These are phyloP conservation scores for Aspergillus diversus DNA, from an alignment of 495 filamentous ascomycete genomes.

Conservation along the genomic window DNA sequence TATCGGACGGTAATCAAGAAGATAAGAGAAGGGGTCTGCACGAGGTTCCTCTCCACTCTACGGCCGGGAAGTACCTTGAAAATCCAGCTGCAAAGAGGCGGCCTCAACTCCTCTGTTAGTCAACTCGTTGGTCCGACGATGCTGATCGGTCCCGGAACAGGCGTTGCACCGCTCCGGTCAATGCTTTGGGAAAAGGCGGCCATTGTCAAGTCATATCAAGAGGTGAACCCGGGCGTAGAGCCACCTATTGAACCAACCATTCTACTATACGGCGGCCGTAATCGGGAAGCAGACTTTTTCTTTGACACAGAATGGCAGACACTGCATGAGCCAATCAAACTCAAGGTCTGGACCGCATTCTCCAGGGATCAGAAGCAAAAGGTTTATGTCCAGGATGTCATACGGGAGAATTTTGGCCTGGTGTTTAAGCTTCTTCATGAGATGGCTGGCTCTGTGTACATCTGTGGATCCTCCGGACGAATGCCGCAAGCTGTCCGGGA, in stretches of 20 bases:
- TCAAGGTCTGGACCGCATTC: constrained; percentile 76
- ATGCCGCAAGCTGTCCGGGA: constrained; percentile 91
- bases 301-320: constrained; percentile 75
- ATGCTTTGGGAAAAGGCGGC: constrained; percentile 70
- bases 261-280: constrained; percentile 83
- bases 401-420: constrained; percentile 60
- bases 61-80: constrained; percentile 56
- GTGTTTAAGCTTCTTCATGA: constrained; percentile 63
- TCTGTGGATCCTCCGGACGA: constrained; percentile 81
- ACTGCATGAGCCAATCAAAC: constrained; percentile 34
- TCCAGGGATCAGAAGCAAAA: constrained; percentile 78
- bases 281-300: constrained; percentile 72
- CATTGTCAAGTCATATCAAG: constrained; percentile 42
- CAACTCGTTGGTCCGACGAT: constrained; percentile 63
- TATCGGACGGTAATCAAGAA: constrained; percentile 88
- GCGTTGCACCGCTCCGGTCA: constrained; percentile 84
- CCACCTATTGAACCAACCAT: constrained; percentile 39
- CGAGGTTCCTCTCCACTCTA: constrained; percentile 76
- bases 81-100: constrained; percentile 62
- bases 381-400: constrained; percentile 86
- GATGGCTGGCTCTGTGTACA: constrained; percentile 61
- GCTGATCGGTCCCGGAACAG: constrained; percentile 87
- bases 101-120: constrained; percentile 53
- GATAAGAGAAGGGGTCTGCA: constrained; percentile 85
- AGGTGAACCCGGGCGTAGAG: constrained; percentile 35